phyloP scores from a whole-genome alignment of 1,284 basidiomycete genomes.

The Rhodotorula glutinis region DNA sequence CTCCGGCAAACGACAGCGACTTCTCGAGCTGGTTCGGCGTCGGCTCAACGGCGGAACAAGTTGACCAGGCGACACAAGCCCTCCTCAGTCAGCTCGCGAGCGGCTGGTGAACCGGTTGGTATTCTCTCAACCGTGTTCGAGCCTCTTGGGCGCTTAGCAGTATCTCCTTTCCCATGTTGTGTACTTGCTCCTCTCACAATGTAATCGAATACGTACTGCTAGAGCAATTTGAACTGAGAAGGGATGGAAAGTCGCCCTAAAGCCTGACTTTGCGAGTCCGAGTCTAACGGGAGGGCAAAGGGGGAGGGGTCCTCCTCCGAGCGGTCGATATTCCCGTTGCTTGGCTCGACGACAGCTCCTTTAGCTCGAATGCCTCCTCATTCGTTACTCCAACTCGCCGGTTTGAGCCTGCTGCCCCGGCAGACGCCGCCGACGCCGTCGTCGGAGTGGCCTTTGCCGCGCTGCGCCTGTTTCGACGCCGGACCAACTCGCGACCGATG shows the following conservation, averaged over 20 bases:
- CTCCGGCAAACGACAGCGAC: background rate
- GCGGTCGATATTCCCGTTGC: slow-evolving; percentile 6
- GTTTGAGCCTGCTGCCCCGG: background rate
- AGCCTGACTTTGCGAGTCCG: no score
- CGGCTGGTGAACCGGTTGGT: slow-evolving; percentile 24
- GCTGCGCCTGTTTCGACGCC: slow-evolving; percentile 4
- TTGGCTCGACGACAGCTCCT: background rate
- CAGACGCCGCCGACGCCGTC: background rate
- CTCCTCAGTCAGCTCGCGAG: slow-evolving; percentile 17
- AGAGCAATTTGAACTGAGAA: background rate
- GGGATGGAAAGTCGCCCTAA: background rate
- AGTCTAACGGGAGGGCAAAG: background rate
- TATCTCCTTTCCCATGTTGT: no score
- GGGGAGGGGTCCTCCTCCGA: background rate
- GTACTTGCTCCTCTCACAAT: no score
- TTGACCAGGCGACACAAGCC: slow-evolving; percentile 18
- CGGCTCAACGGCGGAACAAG: background rate
- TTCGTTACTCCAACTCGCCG: no score
- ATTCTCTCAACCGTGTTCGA: no score
- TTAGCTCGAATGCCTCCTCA: slow-evolving; percentile 7
- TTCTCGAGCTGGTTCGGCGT: slow-evolving; percentile 11
- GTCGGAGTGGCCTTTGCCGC: no score
- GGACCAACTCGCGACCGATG: slow-evolving; percentile 19
- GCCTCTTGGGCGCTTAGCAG: no score
- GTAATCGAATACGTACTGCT: no score